Conservation (phyloP, 768 basidiomycete genomes). For the Boletus reticuloceps region DNA sequence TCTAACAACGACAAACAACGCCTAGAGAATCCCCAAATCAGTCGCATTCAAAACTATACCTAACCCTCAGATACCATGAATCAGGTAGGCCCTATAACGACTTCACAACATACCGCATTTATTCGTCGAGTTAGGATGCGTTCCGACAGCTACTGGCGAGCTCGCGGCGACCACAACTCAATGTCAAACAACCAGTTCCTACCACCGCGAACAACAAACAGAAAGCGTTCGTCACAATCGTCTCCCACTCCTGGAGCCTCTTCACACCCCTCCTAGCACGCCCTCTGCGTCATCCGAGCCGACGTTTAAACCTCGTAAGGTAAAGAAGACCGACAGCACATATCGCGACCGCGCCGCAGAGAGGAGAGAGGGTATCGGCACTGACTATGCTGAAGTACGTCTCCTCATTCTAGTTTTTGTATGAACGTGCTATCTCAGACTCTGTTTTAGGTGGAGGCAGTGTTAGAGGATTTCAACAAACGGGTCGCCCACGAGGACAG, state of each 20-base stretch:
- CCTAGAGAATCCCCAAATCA: neutral
- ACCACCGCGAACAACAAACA: neutral
- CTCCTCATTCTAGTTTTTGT: neutral
- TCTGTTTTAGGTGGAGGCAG: slow-evolving; percentile 61
- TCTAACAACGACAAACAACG: slow-evolving; percentile 31
- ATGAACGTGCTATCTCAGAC: neutral
- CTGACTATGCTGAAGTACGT: slow-evolving; percentile 71
- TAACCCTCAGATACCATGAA: slow-evolving; percentile 20
- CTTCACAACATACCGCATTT: neutral
- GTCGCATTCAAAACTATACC: neutral
- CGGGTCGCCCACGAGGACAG: slow-evolving; percentile 58
- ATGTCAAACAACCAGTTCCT: slow-evolving; percentile 1
- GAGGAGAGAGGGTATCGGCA: slow-evolving; percentile 59
- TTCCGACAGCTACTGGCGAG: slow-evolving; percentile 52
- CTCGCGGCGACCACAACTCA: slow-evolving; percentile 25
- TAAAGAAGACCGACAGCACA: slow-evolving; percentile 56
- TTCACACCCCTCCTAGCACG: slow-evolving; percentile 36
- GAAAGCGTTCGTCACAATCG: slow-evolving; percentile 15
- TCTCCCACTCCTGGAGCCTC: neutral
- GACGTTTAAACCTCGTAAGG: slow-evolving; percentile 78
- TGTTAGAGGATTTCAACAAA: slow-evolving; percentile 80
- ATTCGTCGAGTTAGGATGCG: slow-evolving; percentile 45
- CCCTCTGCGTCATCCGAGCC: slow-evolving; percentile 51
- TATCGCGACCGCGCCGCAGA: slow-evolving; percentile 81
- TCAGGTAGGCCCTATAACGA: slow-evolving; percentile 17